Conservation (phyloP, 805 yeast genomes). For the Saccharomycopsis capsularis region DNA sequence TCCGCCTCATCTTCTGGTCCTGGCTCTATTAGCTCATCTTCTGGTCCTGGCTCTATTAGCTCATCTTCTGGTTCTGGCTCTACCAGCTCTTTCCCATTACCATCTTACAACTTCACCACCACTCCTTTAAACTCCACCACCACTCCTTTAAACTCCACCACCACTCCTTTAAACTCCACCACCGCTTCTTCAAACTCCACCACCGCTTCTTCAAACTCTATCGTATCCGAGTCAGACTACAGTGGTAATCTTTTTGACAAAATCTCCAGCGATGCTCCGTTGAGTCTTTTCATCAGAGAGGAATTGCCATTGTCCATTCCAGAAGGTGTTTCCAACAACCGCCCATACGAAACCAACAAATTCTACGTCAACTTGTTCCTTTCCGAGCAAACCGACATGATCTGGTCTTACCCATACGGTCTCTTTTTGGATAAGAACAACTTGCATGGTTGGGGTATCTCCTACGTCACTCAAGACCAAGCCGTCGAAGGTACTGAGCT, state of each 20-base stretch:
- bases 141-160: neutral
- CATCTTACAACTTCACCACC: conserved; percentile 2
- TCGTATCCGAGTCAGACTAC: neutral
- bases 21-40: neutral
- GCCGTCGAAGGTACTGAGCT: conserved; percentile 67
- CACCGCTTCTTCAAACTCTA: neutral
- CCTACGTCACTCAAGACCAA: conserved; percentile 53
- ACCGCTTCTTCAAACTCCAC: neutral
- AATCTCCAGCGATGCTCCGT: conserved; percentile 39
- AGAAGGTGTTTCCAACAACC: conserved; percentile 22
- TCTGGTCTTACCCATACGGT: conserved; percentile 82
- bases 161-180: neutral
- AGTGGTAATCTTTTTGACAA: conserved; percentile 33
- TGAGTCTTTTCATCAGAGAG: conserved; percentile 33
- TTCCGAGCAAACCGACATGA: conserved; percentile 58
- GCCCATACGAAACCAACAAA: conserved; percentile 67
- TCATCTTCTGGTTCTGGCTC: neutral
- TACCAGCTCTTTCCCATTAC: neutral
- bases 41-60: neutral
- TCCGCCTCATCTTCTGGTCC: neutral
- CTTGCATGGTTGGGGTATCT: conserved; percentile 55
- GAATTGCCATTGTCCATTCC: conserved; percentile 26
- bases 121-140: neutral
- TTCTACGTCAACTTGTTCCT: conserved; percentile 69
- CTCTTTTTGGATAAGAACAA: conserved; percentile 51